phyloP scores from a whole-genome alignment of 352 stramenopile species.

The Globisporangium middletonii region DNA sequence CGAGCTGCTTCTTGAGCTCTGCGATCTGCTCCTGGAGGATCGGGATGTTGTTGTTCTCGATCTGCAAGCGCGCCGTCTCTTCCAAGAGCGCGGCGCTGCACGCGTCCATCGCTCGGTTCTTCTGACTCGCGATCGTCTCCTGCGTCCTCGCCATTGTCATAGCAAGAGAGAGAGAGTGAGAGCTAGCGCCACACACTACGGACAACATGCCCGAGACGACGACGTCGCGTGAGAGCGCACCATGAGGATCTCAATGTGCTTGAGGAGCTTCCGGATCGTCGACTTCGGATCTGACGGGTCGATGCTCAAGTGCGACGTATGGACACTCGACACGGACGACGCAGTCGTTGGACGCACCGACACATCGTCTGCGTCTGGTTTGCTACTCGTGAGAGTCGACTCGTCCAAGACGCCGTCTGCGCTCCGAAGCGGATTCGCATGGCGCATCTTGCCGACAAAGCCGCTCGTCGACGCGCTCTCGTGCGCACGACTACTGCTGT shows the following conservation, averaged over 20 bases:
- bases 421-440: slow-evolving; percentile 27
- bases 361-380: background rate
- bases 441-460: slow-evolving; percentile 63
- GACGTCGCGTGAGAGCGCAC: slow-evolving; percentile 16
- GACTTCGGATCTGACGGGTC: slow-evolving; percentile 78
- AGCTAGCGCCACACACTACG: background rate
- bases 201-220: background rate
- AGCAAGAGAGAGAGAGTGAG: background rate
- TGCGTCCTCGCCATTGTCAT: slow-evolving; percentile 1
- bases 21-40: slow-evolving; percentile 69
- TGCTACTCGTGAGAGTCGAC: background rate
- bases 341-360: slow-evolving; percentile 17
- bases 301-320: slow-evolving; percentile 52
- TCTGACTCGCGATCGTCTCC: slow-evolving; percentile 54
- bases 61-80: slow-evolving; percentile 60
- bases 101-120: slow-evolving; percentile 43
- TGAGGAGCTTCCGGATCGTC: slow-evolving; percentile 77
- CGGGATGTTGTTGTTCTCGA: slow-evolving; percentile 85
- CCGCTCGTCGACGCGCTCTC: slow-evolving; percentile 1
- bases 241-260: slow-evolving; percentile 78
- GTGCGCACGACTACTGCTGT: slow-evolving; percentile 5
- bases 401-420: slow-evolving; percentile 2
- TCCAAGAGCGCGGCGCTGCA: slow-evolving; percentile 43
- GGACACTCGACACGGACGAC: slow-evolving; percentile 13
- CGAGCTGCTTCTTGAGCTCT: slow-evolving; percentile 53